phyloP scores from a whole-genome alignment of 257 asterid genomes.

The Solanum tacnaense region DNA sequence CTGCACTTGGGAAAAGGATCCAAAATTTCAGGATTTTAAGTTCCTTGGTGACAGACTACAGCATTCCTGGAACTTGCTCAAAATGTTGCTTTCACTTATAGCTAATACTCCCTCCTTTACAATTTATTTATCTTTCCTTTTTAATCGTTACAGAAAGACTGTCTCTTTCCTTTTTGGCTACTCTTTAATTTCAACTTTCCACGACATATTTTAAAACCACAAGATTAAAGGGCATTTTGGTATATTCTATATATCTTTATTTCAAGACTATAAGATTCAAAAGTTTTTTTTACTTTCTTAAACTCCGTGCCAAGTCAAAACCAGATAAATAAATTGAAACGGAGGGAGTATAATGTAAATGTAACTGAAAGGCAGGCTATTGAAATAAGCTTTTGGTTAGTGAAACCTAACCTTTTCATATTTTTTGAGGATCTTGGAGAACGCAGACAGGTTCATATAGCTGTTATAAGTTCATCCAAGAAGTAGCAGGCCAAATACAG shows the following conservation, averaged over 20 bases:
- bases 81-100: not conserved
- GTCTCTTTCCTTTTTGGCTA: not conserved
- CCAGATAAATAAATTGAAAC: not conserved
- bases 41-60: not conserved
- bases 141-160: too few relatives aligned
- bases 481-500: not conserved
- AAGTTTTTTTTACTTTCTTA: too few relatives aligned
- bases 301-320: not conserved
- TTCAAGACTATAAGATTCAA: not conserved
- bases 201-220: not conserved
- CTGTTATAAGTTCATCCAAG: slow-evolving; percentile 29
- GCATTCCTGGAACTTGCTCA: not conserved
- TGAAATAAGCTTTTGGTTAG: not conserved
- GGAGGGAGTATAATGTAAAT: not conserved
- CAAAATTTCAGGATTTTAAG: not conserved
- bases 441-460: slow-evolving; percentile 64
- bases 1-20: slow-evolving; percentile 29
- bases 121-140: not conserved
- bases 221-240: not conserved
- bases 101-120: not conserved
- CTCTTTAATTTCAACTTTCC: not conserved
- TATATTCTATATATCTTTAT: not conserved
- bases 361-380: not conserved
- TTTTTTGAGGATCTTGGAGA: slow-evolving; percentile 77
- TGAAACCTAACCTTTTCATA: slow-evolving; percentile 57